Conservation (phyloP, 352 stramenopile genomes). For the Phytophthora megakarya region DNA sequence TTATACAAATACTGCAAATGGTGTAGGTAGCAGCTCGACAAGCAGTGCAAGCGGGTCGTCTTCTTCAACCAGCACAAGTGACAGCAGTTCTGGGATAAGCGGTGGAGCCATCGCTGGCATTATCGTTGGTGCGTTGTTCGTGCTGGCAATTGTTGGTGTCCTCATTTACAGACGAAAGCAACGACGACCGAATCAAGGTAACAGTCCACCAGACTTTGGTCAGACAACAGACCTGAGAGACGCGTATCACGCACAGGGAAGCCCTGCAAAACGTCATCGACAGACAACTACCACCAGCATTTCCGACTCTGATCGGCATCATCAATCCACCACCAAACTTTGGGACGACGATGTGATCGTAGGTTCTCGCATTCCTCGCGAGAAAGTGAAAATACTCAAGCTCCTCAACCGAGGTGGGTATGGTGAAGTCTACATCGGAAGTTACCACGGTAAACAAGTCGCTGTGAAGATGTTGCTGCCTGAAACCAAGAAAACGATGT, state of each 20-base stretch:
- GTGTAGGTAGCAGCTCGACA: slow-evolving; percentile 11
- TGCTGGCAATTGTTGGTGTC: slow-evolving; percentile 19
- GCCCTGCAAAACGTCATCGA: slow-evolving; percentile 19
- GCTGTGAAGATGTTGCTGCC: slow-evolving; percentile 35
- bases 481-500: slow-evolving; percentile 36
- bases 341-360: slow-evolving; percentile 51
- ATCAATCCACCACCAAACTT: slow-evolving; percentile 11
- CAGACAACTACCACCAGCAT: slow-evolving; percentile 15
- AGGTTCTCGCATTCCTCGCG: slow-evolving; percentile 18
- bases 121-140: slow-evolving; percentile 21
- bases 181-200: neutral
- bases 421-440: slow-evolving; percentile 39
- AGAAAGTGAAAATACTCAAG: slow-evolving; percentile 29
- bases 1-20: slow-evolving; percentile 30
- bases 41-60: neutral
- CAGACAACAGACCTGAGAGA: slow-evolving; percentile 16
- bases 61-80: slow-evolving; percentile 12
- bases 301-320: slow-evolving; percentile 20
- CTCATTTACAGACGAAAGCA: slow-evolving; percentile 16
- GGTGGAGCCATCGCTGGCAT: slow-evolving; percentile 29
- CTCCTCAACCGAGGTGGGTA: slow-evolving; percentile 41
- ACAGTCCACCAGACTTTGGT: neutral
- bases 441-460: slow-evolving; percentile 30
- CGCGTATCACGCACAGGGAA: slow-evolving; percentile 26
- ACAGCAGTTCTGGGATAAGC: slow-evolving; percentile 20